Percentiles rank a stretch among this genome's conserved stretches.
phyloP scores from a whole-genome alignment of 2,329 filamentous ascomycete genomes.

The Claviceps arundinis region DNA sequence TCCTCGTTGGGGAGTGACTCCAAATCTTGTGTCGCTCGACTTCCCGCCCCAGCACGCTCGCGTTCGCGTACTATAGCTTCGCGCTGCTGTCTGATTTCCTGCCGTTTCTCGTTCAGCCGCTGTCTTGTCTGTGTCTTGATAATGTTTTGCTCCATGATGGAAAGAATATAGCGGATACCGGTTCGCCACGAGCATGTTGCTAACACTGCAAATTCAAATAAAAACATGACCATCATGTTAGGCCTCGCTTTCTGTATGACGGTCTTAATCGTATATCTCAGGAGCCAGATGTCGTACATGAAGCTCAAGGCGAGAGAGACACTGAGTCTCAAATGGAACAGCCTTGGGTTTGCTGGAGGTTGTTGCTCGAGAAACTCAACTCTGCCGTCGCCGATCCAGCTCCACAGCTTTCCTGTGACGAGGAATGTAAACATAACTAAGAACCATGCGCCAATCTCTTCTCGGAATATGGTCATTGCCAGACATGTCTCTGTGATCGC shows the following conservation, averaged over 20 bases:
- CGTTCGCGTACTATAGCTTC: slow-evolving; percentile 37
- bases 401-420: slow-evolving; percentile 92
- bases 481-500: slow-evolving; percentile 92
- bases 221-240: slow-evolving; percentile 99
- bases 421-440: slow-evolving; percentile 91
- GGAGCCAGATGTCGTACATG: slow-evolving; percentile 65
- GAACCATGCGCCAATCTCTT: slow-evolving; percentile 89
- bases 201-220: slow-evolving; percentile 91
- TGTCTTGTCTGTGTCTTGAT: slow-evolving; percentile 59
- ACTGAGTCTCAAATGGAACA: slow-evolving; percentile 77
- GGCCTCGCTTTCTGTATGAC: slow-evolving; percentile 81
- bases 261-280: slow-evolving; percentile 67
- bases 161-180: slow-evolving; percentile 62
- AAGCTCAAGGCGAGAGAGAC: slow-evolving; percentile 69
- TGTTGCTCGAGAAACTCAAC: slow-evolving; percentile 94
- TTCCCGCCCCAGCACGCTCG: slow-evolving; percentile 34
- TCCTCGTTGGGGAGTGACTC: slow-evolving; percentile 50
- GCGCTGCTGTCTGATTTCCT: slow-evolving; percentile 49
- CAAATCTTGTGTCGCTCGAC: slow-evolving; percentile 42
- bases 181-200: slow-evolving; percentile 71
- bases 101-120: slow-evolving; percentile 53
- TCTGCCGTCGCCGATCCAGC: slow-evolving; percentile 91
- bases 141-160: slow-evolving; percentile 64
- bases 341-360: slow-evolving; percentile 70
- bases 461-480: slow-evolving; percentile 96